Evolutionary conservation across 768 basidiomycete species (phyloP), one percentile per base, ranked within the genome.

Genomic region (Agaricus blazei): DNA sequence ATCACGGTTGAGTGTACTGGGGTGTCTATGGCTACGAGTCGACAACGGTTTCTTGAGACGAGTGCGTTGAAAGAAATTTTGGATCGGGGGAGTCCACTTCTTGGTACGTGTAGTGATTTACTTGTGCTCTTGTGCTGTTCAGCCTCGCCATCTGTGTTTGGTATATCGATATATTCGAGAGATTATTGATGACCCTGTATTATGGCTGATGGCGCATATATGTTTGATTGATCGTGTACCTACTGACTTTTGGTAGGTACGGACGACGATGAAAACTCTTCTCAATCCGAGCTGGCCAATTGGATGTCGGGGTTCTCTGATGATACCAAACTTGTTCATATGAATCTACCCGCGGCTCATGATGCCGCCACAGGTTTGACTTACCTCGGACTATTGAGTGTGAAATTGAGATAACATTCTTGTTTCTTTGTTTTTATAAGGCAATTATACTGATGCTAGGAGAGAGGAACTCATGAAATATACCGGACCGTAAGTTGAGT

Each of bases 281-380:
- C 64, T 51, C 55, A 58, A 14, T 62, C 67, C 4, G 68, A 67
- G 42, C 75, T 73, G 1, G 74, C 69, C 60, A 62, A 78, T 55
- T 77, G 76, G 78, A 78, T 80, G 79, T 68, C 74, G 6, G 69
- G 64, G 28, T 53, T 77, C 36, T 62, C 72, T 2, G 78, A 79
- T 58, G 68, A 60, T 40, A 79, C 74, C 0, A 65, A 63, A 52
- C 62, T 81, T 1, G 75, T 76, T 8, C 71, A 74, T 40, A 75
- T 80, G 74, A 80, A 78, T 59, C 59, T 81, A n/a, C 79, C 78
- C 9, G 79, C 78, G 28, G 77, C 75, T 2, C 79, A 81, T 56
- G 79, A 81, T 63, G 68, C 77, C 0, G 67, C 75, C 1, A 79
- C 79, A 9, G 75, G 77, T 75, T 62, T 29, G 67, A 3, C 14